A percentile compares a stretch with the other conserved stretches of the same genome.
Conservation (phyloP, 2,329 filamentous ascomycete species). For the Penicillium capsulatum region DNA sequence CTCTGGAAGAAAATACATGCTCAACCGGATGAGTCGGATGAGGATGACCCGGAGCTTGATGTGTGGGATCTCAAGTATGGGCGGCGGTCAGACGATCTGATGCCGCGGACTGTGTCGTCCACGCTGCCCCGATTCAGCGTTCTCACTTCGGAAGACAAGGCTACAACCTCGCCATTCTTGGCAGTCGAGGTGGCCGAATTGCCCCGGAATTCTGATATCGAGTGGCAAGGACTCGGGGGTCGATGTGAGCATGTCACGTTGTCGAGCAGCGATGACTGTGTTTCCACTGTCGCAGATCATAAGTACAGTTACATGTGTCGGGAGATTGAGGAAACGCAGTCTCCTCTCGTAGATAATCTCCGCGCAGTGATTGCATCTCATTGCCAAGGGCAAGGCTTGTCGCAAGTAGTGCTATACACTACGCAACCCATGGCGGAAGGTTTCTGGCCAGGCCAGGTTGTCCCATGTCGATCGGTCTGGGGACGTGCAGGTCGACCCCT, state of each 20-base stretch:
- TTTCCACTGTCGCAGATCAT: conserved; percentile 22
- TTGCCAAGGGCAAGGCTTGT: conserved; percentile 8
- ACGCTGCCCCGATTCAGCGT: conserved; percentile 28
- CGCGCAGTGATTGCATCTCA: conserved; percentile 21
- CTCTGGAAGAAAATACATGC: conserved; percentile 46
- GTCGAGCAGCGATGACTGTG: conserved; percentile 16
- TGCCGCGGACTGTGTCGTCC: conserved; percentile 19
- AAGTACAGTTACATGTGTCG: conserved; percentile 28
- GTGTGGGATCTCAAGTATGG: conserved; percentile 54
- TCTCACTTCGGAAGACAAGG: conserved; percentile 15
- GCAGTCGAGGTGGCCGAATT: conserved; percentile 71
- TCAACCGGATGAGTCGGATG: conserved; percentile 18
- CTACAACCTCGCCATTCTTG: conserved; percentile 62
- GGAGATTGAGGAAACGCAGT: conserved; percentile 25
- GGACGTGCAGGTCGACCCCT: conserved; percentile 32
- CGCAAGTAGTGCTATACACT: conserved; percentile 37
- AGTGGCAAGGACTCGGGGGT: conserved; percentile 75
- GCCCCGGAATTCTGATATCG: conserved; percentile 68
- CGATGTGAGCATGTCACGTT: conserved; percentile 32
- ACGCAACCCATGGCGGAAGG: conserved; percentile 22
- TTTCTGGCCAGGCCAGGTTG: conserved; percentile 33
- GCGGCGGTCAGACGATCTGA: conserved; percentile 47
- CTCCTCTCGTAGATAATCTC: conserved; percentile 23
- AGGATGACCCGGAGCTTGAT: conserved; percentile 43
- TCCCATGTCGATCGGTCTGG: conserved; percentile 44